phyloP scores from a whole-genome alignment of 2,329 filamentous ascomycete species.

The Exophiala viscosa region DNA sequence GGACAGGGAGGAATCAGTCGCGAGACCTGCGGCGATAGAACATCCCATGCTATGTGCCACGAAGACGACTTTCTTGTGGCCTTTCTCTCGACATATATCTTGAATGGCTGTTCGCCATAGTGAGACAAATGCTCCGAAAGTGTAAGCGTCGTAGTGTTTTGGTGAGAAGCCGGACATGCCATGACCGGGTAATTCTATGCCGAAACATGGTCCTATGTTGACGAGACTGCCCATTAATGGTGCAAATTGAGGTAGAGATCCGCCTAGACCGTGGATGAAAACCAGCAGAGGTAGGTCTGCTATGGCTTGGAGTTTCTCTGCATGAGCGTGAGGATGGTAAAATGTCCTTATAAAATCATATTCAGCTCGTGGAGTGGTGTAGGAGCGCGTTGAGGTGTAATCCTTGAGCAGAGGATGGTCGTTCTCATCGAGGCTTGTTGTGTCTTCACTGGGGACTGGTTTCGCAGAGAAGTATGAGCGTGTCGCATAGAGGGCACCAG shows the following conservation, averaged over 20 bases:
- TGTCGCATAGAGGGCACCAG: slow-evolving; percentile 8
- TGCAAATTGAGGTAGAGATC: slow-evolving; percentile 83
- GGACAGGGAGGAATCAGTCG: slow-evolving; percentile 56
- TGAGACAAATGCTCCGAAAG: slow-evolving; percentile 68
- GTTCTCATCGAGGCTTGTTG: slow-evolving; percentile 36
- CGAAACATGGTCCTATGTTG: slow-evolving; percentile 77
- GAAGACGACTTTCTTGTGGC: slow-evolving; percentile 26
- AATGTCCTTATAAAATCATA: slow-evolving; percentile 80
- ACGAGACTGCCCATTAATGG: slow-evolving; percentile 75
- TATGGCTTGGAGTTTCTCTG: slow-evolving; percentile 70
- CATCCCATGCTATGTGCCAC: slow-evolving; percentile 77
- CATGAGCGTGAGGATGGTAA: slow-evolving; percentile 75
- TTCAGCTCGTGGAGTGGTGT: slow-evolving; percentile 64
- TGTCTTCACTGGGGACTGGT: not conserved
- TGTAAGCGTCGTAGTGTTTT: slow-evolving; percentile 72
- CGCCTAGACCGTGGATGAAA: slow-evolving; percentile 90
- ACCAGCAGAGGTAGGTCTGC: slow-evolving; percentile 77
- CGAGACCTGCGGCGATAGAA: slow-evolving; percentile 69
- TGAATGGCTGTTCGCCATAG: slow-evolving; percentile 73
- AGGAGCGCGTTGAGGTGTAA: slow-evolving; percentile 67
- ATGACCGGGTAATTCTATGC: slow-evolving; percentile 87
- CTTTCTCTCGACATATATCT: slow-evolving; percentile 17
- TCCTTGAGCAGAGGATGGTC: slow-evolving; percentile 80
- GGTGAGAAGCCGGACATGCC: slow-evolving; percentile 74
- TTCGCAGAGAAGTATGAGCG: slow-evolving; percentile 6